Evolutionary conservation across 306 rosid species (phyloP).

Genomic region (Glycine soja): DNA sequence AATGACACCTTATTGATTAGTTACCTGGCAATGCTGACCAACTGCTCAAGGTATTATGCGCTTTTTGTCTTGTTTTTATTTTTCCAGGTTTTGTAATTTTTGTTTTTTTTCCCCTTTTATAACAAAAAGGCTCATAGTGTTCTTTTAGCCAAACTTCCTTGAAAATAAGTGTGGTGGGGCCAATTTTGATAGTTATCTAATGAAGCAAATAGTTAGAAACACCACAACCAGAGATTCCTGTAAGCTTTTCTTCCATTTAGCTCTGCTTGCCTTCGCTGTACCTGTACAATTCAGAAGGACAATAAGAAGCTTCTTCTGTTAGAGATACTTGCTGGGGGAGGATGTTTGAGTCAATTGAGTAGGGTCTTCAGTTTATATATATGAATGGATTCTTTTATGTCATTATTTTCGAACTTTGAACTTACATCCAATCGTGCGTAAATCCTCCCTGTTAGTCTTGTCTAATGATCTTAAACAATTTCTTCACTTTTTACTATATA

Average conservation of each 20-base stretch:
- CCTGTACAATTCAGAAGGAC: not conserved
- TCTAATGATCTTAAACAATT: not conserved
- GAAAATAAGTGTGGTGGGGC: not conserved
- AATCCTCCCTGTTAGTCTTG: constrained; percentile 1
- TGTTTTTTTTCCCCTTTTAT: not conserved
- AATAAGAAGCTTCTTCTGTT: not conserved
- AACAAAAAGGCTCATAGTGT: not conserved
- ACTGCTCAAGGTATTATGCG: constrained; percentile 87
- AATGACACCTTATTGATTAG: constrained; percentile 87
- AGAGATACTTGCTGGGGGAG: constrained; percentile 1
- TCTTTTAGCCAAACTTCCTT: constrained; percentile 17
- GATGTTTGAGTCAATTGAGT: constrained; percentile 10
- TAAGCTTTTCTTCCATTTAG: not conserved
- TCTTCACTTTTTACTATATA: not conserved
- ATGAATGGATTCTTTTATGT: constrained; percentile 4
- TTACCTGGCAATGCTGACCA: constrained; percentile 93
- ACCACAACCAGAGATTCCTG: constrained; percentile 9
- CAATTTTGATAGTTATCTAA: constrained; percentile 1
- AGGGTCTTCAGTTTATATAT: not conserved
- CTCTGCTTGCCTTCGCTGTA: not conserved
- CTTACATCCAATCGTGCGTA: not conserved
- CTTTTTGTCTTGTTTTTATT: constrained; percentile 16
- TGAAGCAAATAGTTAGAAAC: not conserved
- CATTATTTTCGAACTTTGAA: not conserved
- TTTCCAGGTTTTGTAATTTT: not conserved